Conservation (phyloP, 2,329 filamentous ascomycete genomes). For the Xylaria sp. region DNA sequence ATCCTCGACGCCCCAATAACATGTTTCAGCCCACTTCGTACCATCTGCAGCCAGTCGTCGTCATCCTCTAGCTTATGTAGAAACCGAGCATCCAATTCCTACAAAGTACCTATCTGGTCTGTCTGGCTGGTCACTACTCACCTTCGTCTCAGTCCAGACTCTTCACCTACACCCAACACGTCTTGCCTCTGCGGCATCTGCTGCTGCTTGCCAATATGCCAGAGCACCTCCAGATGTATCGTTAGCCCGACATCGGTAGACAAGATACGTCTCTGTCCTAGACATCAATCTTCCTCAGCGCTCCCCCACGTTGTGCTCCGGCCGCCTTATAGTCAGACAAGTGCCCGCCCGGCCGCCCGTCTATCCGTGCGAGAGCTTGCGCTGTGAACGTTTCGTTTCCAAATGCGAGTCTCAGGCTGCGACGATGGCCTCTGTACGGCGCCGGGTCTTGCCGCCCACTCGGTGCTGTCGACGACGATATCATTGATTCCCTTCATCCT, state of each 20-base stretch:
- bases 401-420: constrained; percentile 61
- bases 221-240: constrained; percentile 37
- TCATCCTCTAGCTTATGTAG: constrained; percentile 20
- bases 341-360: constrained; percentile 7
- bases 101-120: constrained; percentile 8
- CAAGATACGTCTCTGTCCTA: constrained; percentile 23
- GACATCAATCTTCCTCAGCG: constrained; percentile 1
- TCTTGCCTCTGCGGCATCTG: constrained; percentile 34
- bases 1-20: constrained; percentile 16
- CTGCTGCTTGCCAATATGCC: constrained; percentile 35
- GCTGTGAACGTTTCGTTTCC: neutral
- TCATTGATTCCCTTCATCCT: constrained; percentile 77
- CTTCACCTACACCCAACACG: neutral
- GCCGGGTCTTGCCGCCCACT: constrained; percentile 55
- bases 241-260: constrained; percentile 39
- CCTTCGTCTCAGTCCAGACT: constrained; percentile 11
- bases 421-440: constrained; percentile 68
- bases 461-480: constrained; percentile 60
- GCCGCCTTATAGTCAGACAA: constrained; percentile 15
- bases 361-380: neutral
- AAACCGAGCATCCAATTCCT: constrained; percentile 17
- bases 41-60: constrained; percentile 33
- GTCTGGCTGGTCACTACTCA: neutral
- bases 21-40: constrained; percentile 26
- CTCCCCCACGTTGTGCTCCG: constrained; percentile 10